Percentiles rank a stretch among this genome's conserved stretches.
phyloP scores from a whole-genome alignment of 352 stramenopile species.

The Phytophthora podocarpi region DNA sequence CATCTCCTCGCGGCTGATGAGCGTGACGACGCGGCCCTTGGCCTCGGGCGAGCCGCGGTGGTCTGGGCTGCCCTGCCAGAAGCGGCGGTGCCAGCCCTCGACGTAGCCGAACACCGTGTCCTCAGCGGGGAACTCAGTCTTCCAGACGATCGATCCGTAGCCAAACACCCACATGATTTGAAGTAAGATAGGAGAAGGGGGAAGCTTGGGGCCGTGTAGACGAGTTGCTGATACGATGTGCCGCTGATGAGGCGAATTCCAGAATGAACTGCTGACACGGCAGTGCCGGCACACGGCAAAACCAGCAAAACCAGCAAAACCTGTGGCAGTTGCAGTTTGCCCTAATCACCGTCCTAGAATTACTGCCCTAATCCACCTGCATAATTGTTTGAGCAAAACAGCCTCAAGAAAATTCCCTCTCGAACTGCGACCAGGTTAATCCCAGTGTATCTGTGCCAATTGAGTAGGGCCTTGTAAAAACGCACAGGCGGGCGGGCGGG shows the following conservation, averaged over 20 bases:
- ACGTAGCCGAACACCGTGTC: conserved; percentile 80
- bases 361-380: conserved; percentile 11
- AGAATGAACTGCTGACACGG: conserved; percentile 33
- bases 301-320: no score
- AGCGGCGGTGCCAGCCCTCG: conserved; percentile 85
- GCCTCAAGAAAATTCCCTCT: conserved; percentile 30
- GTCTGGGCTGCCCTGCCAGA: conserved; percentile 90
- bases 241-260: conserved; percentile 30
- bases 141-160: conserved; percentile 86
- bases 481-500: conserved; percentile 2
- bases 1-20: conserved; percentile 83
- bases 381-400: conserved; percentile 28
- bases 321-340: conserved; percentile 12
- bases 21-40: conserved; percentile 85
- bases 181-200: background rate
- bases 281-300: background rate
- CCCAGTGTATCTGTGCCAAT: background rate
- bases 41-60: conserved; percentile 81
- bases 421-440: conserved; percentile 16
- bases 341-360: conserved; percentile 9
- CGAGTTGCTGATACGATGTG: conserved; percentile 10
- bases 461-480: conserved; percentile 12
- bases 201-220: background rate
- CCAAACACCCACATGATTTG: conserved; percentile 82
- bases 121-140: conserved; percentile 72